phyloP scores from a whole-genome alignment of 371 early-diverging fungal species.

The Capillidium rhysosporum region DNA sequence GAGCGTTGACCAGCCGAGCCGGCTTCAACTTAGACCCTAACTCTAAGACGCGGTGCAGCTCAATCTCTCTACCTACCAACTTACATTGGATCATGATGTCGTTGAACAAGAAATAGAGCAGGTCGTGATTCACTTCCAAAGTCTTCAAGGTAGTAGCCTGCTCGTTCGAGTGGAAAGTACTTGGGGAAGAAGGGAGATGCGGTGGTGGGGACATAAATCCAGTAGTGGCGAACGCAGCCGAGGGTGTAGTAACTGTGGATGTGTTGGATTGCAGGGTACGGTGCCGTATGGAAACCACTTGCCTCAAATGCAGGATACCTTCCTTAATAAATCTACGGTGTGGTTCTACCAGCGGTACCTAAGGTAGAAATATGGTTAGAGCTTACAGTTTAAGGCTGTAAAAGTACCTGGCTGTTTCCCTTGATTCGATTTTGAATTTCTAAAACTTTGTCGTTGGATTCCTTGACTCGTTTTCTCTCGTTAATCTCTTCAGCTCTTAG shows the following conservation, averaged over 20 bases:
- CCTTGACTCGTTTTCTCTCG: constrained; percentile 36
- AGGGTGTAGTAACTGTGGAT: too few relatives aligned
- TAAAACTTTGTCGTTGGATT: constrained; percentile 20
- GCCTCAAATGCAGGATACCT: constrained; percentile 16
- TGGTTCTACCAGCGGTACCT: constrained; percentile 23
- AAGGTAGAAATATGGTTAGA: constrained; percentile 2
- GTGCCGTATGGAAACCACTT: constrained; percentile 10
- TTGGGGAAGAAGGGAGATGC: not conserved
- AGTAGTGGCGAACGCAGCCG: too few relatives aligned
- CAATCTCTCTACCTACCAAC: not conserved
- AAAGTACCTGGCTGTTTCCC: constrained; percentile 10
- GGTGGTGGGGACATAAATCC: constrained; percentile 6
- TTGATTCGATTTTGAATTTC: constrained; percentile 23
- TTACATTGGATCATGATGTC: constrained; percentile 24
- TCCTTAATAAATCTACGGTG: constrained; percentile 25
- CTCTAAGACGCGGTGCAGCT: not conserved
- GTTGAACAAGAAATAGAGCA: constrained; percentile 24
- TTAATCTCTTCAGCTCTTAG: constrained; percentile 41
- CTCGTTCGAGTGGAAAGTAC: not conserved
- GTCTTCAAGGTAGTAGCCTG: not conserved
- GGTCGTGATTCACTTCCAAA: constrained; percentile 4
- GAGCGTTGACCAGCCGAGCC: not conserved
- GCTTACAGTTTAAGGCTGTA: not conserved
- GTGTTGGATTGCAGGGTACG: constrained; percentile 6
- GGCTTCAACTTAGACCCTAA: constrained; percentile 3